A percentile compares a stretch with the other conserved stretches of the same genome.
These are phyloP conservation scores for Cutaneotrichosporon sp. DNA, from an alignment of 1,284 basidiomycete genomes.

Conservation along the genomic window DNA sequence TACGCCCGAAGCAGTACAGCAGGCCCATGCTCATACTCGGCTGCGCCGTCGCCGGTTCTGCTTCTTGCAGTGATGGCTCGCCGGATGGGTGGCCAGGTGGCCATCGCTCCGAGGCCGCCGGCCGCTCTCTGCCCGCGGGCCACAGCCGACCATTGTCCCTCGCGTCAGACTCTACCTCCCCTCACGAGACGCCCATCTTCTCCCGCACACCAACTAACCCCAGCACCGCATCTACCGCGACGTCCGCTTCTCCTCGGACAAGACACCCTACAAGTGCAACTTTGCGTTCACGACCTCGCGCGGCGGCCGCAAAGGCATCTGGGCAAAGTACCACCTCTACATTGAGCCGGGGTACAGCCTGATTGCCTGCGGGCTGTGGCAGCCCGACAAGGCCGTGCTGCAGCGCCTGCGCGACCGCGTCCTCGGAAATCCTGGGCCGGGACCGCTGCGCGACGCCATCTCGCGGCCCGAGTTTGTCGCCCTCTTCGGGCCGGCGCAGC, in stretches of 20 bases:
- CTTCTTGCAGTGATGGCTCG: too few relatives aligned
- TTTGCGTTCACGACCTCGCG: constrained; percentile 56
- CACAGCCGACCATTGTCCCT: background rate
- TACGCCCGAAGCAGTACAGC: background rate
- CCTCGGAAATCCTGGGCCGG: constrained; percentile 58
- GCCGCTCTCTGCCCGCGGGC: too few relatives aligned
- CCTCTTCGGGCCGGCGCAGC: constrained; percentile 69
- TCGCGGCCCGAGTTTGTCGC: constrained; percentile 66
- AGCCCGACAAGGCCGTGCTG: constrained; percentile 76
- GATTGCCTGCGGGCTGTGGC: constrained; percentile 81
- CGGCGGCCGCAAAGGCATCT: constrained; percentile 51
- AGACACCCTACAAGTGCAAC: constrained; percentile 82
- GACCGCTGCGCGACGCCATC: constrained; percentile 67
- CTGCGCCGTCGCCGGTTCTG: background rate
- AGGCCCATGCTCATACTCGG: background rate
- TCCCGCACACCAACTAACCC: background rate
- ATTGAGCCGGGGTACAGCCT: constrained; percentile 69
- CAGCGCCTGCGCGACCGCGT: constrained; percentile 71
- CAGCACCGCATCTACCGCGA: constrained; percentile 56
- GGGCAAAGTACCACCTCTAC: constrained; percentile 50
- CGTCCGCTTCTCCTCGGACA: constrained; percentile 70
- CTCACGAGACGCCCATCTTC: background rate
- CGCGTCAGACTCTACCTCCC: background rate
- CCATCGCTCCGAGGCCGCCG: background rate
- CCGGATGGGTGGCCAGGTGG: background rate